Evolutionary conservation across 1,284 basidiomycete genomes (phyloP), one percentile per base, ranked within the genome.

Genomic region (Tremellales sp.): DNA sequence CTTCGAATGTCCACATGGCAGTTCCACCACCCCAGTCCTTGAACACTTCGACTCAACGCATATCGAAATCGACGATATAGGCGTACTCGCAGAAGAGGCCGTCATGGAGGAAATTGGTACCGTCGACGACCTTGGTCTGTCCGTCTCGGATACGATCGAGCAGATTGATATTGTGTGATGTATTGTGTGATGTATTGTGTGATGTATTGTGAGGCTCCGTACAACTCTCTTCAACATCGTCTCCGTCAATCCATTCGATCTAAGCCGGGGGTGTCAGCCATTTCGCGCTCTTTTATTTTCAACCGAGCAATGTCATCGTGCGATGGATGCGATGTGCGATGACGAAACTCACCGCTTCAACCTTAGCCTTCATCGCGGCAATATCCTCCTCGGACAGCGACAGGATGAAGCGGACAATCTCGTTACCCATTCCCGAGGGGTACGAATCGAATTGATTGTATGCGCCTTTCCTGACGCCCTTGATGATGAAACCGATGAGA

Each of bases 401-500:
- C 19, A 52, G 36, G 39, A 55, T 44, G 46, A 55, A 55, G 15
- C 33, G 4, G 23, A 55, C 49, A 15, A 55, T 46, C 3, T 17
- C 40, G 7, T 23, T 19, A 13, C 54, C 54, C 15, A 52, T 26
- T 10, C 45, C 43, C 19, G 29, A 15, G 13, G 51, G 51, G 35
- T 52, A 52, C n/a, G 47, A 50, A 35, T 56, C 54, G 8, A 11
- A 56, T 13, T 45, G 48, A 26, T 49, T 49, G 44, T 46, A 52
- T 8, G 27, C 26, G 8, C 46, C 51, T 7, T 19, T 19, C 11
- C 48, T 29, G n/a, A 13, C 22, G 15, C 47, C 51, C 15, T n/a
- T 3, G 17, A 46, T 35, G 47, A 53, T 41, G 48, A 49, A 49
- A 26, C 50, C 49, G 21, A 56, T 22, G 7, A 56, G 39, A 24